Percentiles rank a stretch among this genome's conserved stretches.
Evolutionary conservation across 2,329 filamentous ascomycete genomes (phyloP).

Genomic region (Teratosphaeria gauchensis): DNA sequence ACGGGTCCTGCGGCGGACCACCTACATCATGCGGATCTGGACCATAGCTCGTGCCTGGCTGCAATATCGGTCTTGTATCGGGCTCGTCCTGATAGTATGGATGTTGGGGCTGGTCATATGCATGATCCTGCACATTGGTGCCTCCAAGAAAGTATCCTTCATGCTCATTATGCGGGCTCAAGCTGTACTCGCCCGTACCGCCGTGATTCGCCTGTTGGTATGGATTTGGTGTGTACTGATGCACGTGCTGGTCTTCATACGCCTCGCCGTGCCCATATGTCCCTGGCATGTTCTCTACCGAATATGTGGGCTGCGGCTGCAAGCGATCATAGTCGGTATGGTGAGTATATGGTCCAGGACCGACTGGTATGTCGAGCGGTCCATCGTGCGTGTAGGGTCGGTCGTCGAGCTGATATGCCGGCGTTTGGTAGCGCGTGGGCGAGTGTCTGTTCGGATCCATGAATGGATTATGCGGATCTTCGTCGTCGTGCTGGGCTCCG

Average conservation of each 20-base stretch:
- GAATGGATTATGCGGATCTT: conserved; percentile 21
- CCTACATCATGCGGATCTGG: conserved; percentile 43
- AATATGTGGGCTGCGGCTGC: conserved; percentile 74
- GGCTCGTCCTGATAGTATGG: conserved; percentile 57
- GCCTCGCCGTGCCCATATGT: conserved; percentile 54
- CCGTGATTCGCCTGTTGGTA: conserved; percentile 31
- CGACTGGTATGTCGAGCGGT: conserved; percentile 62
- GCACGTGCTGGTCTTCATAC: conserved; percentile 43
- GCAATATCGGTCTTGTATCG: conserved; percentile 67
- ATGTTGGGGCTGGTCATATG: conserved; percentile 25
- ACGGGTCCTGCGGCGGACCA: conserved; percentile 31
- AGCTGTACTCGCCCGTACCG: conserved; percentile 48
- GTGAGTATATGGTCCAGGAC: conserved; percentile 34
- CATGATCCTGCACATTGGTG: conserved; percentile 42
- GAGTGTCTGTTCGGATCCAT: conserved; percentile 45
- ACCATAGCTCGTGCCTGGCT: conserved; percentile 51
- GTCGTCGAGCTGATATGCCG: conserved; percentile 76
- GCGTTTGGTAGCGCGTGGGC: conserved; percentile 56
- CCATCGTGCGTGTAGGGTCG: conserved; percentile 51
- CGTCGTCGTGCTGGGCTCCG: conserved; percentile 10
- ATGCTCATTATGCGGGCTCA: conserved; percentile 66
- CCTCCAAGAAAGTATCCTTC: conserved; percentile 59
- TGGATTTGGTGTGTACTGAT: conserved; percentile 36
- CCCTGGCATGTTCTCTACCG: conserved; percentile 56
- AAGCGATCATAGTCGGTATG: conserved; percentile 56